Evolutionary conservation across 225 moss, liverwort and hornwort genomes (phyloP).

Genomic region (Bryoerythrophyllum caledonicum): DNA sequence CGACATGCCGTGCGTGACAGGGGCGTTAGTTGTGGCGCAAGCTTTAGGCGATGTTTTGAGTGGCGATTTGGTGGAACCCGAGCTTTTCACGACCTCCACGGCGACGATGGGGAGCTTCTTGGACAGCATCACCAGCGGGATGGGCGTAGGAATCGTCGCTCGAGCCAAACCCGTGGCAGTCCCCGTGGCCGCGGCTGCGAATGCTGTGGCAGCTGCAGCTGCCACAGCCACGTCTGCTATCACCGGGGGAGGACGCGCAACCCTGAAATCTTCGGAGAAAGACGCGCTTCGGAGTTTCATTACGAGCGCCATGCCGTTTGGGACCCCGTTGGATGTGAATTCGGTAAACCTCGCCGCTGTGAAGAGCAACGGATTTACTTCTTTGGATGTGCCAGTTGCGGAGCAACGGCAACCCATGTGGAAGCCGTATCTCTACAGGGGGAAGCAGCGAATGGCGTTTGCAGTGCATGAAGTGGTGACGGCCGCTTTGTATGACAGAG

Average conservation of each 20-base stretch:
- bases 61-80: constrained; percentile 85
- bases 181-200: constrained; percentile 90
- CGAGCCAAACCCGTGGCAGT: constrained; percentile 94
- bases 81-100: constrained; percentile 68
- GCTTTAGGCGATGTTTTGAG: constrained; percentile 79
- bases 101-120: constrained; percentile 85
- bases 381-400: constrained; percentile 69
- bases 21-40: constrained; percentile 71
- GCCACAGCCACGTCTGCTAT: constrained; percentile 94
- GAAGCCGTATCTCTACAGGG: constrained; percentile 94
- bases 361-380: constrained; percentile 76
- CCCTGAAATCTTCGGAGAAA: constrained; percentile 71
- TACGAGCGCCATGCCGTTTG: constrained; percentile 88
- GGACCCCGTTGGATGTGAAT: constrained; percentile 87
- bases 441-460: constrained; percentile 86
- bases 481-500: constrained; percentile 88
- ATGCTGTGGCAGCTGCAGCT: constrained; percentile 90
- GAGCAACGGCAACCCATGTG: constrained; percentile 92
- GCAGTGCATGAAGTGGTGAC: constrained; percentile 87
- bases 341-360: constrained; percentile 71
- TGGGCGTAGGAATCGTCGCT: constrained; percentile 81
- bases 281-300: constrained; percentile 91
- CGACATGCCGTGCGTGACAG: constrained; percentile 88
- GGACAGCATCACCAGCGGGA: constrained; percentile 79
- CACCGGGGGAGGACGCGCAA: constrained; percentile 63